These are phyloP conservation scores for Lathyrus aphaca DNA, from an alignment of 306 rosid species.

Conservation along the genomic window DNA sequence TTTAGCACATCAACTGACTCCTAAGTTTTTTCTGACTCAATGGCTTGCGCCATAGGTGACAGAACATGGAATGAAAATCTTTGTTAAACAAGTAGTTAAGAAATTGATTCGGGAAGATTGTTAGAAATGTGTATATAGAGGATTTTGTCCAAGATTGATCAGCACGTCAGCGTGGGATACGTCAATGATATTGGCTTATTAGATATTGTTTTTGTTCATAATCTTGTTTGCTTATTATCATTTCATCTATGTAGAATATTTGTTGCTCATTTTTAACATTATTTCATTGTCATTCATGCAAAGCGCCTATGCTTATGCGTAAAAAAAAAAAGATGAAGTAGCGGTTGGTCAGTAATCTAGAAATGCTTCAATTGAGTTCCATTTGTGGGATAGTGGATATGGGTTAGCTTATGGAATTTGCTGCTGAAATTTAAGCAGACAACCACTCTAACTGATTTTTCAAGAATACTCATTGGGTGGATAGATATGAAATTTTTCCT, in stretches of 20 bases:
- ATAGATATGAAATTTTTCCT: conserved; percentile 27
- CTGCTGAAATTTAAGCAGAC: conserved; percentile 33
- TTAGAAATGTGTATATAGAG: conserved; percentile 87
- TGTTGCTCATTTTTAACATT: conserved; percentile 12
- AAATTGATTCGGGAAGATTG: conserved; percentile 78
- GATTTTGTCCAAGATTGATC: conserved; percentile 89
- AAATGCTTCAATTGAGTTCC: background rate
- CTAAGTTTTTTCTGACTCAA: conserved; percentile 33
- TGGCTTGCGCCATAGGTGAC: conserved; percentile 57
- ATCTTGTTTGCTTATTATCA: background rate
- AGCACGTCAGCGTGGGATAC: conserved; percentile 98
- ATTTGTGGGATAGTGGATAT: background rate
- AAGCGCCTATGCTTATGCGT: conserved; percentile 89
- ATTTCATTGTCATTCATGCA: conserved; percentile 41
- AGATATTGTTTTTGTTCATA: background rate
- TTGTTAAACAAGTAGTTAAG: conserved; percentile 75
- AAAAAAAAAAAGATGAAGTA: conserved; percentile 59
- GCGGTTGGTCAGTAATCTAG: conserved; percentile 17
- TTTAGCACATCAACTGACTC: background rate
- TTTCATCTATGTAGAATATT: conserved; percentile 1
- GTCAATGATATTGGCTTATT: conserved; percentile 82
- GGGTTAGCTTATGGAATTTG: background rate
- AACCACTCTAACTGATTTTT: conserved; percentile 40
- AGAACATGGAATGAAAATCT: conserved; percentile 64
- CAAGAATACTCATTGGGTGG: conserved; percentile 26